Percentiles rank a stretch among this genome's conserved stretches.
Conservation (phyloP, 164 flowering plant species). For the Hamamelis virginiana region DNA sequence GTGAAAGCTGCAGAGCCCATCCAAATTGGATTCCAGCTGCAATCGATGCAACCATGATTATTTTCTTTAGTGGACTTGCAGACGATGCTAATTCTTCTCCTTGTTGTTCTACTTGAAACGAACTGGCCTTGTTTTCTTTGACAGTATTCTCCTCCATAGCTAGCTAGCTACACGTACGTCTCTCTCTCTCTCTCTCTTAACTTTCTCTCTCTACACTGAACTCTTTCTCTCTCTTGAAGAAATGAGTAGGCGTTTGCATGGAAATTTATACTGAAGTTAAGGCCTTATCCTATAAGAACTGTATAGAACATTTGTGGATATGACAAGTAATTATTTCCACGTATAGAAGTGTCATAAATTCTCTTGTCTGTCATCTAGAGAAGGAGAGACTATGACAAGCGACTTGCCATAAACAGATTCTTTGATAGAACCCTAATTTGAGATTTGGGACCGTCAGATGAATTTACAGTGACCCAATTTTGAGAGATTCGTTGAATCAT, state of each 20-base stretch:
- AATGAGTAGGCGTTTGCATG: not conserved
- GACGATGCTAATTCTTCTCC: not conserved
- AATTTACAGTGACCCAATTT: too few relatives aligned
- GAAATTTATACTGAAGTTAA: not conserved
- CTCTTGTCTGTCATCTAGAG: too few relatives aligned
- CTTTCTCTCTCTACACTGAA: not conserved
- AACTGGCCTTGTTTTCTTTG: not conserved
- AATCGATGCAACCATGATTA: constrained; percentile 47
- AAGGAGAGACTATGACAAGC: too few relatives aligned
- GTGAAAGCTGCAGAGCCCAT: constrained; percentile 80
- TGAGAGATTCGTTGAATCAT: too few relatives aligned
- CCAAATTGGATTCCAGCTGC: constrained; percentile 81
- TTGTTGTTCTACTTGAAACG: not conserved
- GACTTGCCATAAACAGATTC: too few relatives aligned
- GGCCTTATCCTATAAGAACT: not conserved
- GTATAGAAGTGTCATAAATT: too few relatives aligned
- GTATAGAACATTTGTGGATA: too few relatives aligned
- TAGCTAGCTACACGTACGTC: too few relatives aligned
- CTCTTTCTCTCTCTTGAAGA: not conserved
- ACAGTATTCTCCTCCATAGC: constrained; percentile 5
- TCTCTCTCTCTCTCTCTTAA: too few relatives aligned
- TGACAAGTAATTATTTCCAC: not conserved
- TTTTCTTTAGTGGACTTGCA: constrained; percentile 30
- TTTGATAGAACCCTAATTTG: too few relatives aligned
- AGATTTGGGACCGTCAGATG: too few relatives aligned